Percentiles rank a stretch among this genome's conserved stretches.
phyloP scores from a whole-genome alignment of 2,329 filamentous ascomycete genomes.

The Lithohypha guttulata region DNA sequence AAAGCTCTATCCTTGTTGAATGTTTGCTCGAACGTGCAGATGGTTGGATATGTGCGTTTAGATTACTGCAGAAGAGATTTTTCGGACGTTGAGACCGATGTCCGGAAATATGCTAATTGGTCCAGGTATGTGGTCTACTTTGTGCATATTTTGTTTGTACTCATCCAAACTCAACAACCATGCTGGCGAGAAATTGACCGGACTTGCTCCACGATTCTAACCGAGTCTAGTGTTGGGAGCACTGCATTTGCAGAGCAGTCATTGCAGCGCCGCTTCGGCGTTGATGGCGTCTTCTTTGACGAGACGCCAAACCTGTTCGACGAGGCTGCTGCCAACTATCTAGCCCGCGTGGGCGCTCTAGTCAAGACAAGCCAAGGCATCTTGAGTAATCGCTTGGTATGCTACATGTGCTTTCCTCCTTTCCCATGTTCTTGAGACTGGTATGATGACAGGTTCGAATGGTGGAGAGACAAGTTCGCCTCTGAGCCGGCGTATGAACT shows the following conservation, averaged over 20 bases:
- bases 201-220: no score
- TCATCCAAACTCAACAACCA: no score
- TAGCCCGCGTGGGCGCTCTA: constrained; percentile 15
- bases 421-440: no score
- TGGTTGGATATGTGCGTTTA: constrained; percentile 20
- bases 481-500: no score
- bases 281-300: constrained; percentile 34
- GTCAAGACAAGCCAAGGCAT: constrained; percentile 15
- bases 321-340: constrained; percentile 15
- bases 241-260: not conserved
- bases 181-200: no score
- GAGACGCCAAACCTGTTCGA: constrained; percentile 25
- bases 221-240: not conserved
- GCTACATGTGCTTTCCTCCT: no score
- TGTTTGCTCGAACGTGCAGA: not conserved
- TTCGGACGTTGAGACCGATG: not conserved
- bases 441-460: no score
- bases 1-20: not conserved
- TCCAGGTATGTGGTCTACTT: no score
- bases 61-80: constrained; percentile 18
- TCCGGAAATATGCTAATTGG: not conserved
- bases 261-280: constrained; percentile 13
- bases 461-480: no score
- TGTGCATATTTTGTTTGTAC: no score
- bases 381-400: not conserved